Conservation (phyloP, 345 rosid genomes). For the Clausena lansium region DNA sequence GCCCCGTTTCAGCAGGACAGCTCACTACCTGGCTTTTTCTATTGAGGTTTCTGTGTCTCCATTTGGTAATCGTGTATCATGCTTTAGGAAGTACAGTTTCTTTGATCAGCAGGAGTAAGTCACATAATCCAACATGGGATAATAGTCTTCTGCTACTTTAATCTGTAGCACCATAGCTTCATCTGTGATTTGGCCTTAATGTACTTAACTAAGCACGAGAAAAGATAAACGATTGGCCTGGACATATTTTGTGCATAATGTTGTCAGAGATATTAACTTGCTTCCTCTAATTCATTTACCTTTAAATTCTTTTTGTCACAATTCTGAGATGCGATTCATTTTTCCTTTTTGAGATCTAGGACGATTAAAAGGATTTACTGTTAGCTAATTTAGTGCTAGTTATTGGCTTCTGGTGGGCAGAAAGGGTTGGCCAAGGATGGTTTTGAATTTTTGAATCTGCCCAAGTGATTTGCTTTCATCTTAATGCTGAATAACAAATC, state of each 20-base stretch:
- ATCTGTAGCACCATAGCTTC: not conserved
- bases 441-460: not conserved
- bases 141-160: not conserved
- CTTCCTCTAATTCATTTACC: not conserved
- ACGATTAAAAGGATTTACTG: not conserved
- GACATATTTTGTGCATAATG: not conserved
- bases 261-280: not conserved
- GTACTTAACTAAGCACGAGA: not conserved
- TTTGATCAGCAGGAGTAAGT: not conserved
- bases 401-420: not conserved
- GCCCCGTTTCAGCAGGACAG: not conserved
- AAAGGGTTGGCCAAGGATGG: not conserved
- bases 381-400: not conserved
- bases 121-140: not conserved
- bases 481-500: not conserved
- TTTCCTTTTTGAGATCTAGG: not conserved
- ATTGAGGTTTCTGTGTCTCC: not conserved
- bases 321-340: slow-evolving; percentile 1
- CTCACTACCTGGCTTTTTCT: not conserved
- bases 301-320: not conserved
- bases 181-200: not conserved
- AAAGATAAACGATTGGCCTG: not conserved
- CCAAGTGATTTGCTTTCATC: not conserved
- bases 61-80: not conserved
- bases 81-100: not conserved